These are phyloP conservation scores for Phytophthora capsici DNA, from an alignment of 352 stramenopile genomes.

Conservation along the genomic window DNA sequence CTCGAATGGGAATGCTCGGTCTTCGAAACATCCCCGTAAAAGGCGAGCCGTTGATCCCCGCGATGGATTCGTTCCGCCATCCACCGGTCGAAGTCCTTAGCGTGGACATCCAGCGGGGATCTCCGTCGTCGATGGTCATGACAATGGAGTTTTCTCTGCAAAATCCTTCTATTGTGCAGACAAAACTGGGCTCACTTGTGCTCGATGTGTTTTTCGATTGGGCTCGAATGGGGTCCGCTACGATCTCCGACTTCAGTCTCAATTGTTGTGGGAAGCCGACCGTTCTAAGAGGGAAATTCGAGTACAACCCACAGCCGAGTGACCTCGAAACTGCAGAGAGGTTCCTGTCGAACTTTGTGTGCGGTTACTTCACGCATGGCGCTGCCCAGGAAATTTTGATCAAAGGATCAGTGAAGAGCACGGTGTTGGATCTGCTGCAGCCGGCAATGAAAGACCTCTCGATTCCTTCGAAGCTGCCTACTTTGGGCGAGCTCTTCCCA, in stretches of 20 bases:
- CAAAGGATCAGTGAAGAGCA: constrained; percentile 58
- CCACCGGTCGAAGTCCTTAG: constrained; percentile 65
- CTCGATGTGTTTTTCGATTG: constrained; percentile 60
- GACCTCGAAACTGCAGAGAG: constrained; percentile 44
- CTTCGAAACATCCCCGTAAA: constrained; percentile 67
- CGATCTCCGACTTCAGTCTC: constrained; percentile 67
- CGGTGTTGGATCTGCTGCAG: constrained; percentile 64
- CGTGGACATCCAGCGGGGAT: constrained; percentile 71
- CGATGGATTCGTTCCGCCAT: constrained; percentile 75
- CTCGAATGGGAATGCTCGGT: constrained; percentile 76
- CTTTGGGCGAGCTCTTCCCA: constrained; percentile 71
- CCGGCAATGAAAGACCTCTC: constrained; percentile 59
- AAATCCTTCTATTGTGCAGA: constrained; percentile 78
- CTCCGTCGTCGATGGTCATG: constrained; percentile 56
- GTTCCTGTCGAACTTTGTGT: constrained; percentile 89
- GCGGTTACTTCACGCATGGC: constrained; percentile 77
- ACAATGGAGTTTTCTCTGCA: constrained; percentile 72
- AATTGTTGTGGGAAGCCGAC: constrained; percentile 69
- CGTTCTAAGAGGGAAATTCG: constrained; percentile 62
- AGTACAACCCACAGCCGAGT: constrained; percentile 48
- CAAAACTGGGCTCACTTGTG: constrained; percentile 56
- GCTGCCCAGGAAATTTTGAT: constrained; percentile 76
- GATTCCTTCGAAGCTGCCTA: constrained; percentile 69
- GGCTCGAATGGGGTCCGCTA: constrained; percentile 61
- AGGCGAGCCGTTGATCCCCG: constrained; percentile 56